Base-by-base conservation (phyloP, 1,139 yeast species). In the Candida smagusa region DNA sequence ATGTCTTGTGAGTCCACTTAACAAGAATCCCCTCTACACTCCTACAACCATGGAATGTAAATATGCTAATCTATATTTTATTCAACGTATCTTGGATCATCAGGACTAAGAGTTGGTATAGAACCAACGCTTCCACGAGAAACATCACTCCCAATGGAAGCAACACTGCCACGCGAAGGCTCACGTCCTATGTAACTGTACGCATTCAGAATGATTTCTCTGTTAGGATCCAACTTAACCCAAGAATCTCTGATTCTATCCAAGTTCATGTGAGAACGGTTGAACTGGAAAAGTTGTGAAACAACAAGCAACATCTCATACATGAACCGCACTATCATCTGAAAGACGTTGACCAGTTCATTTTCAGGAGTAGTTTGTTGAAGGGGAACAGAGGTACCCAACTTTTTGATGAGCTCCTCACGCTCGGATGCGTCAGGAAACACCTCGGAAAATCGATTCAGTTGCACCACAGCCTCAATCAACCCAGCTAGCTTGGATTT, bases 201-300 rank as follows among this genome's bases (percentile, higher is more conserved):
- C 3, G 72, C 70, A 32, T 48, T 51, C 34, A 65, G 61, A 41
- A 69, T 70, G 37, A 65, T 60, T 22, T 58, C 55, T 38, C 74
- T 50, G 38, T 66, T 65, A 1, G 77, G 78, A 49, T 73, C 79
- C 33, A 74, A 56, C 49, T 63, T 65, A 5, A 52, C 55, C 74
- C 78, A 74, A 6, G 64, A 56, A 24, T 57, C 52, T 43, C 74
- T 54, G 35, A 74, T 68, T 39, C 79, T 53, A 40, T 72, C 73
- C 41, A 68, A 52, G 47, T 74, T 68, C 72, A 74, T 62, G 31
- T 65, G 61, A 22, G 68, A 57, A 34, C 68, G 55, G 45, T 63
- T 72, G 45, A 63, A 68, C 35, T 55, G 59, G 52, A 61, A 60
- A 28, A 64, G 45, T 32, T 56, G 65, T 41, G 64, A 61, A 12